Percentiles rank a stretch among this genome's conserved stretches.
These are phyloP conservation scores for Boletus smithii DNA, from an alignment of 1,284 basidiomycete genomes.

Conservation along the genomic window DNA sequence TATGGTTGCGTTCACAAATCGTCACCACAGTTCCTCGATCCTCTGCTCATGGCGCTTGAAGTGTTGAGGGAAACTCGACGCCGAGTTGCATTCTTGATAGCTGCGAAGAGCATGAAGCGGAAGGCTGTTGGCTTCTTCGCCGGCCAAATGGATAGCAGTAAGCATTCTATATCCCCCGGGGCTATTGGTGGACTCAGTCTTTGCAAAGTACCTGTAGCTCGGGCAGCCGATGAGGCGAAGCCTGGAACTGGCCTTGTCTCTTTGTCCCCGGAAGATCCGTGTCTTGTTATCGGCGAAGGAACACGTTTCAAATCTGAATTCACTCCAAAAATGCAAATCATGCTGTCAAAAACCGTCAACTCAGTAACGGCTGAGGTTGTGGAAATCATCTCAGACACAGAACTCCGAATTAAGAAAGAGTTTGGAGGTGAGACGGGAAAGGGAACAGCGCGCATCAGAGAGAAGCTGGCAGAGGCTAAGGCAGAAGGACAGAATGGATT, in stretches of 20 bases:
- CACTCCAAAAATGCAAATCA: conserved; percentile 78
- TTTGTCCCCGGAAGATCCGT: conserved; percentile 74
- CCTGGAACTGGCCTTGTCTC: conserved; percentile 74
- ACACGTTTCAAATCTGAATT: conserved; percentile 83
- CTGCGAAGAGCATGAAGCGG: conserved; percentile 89
- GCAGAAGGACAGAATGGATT: conserved; percentile 58
- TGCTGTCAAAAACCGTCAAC: conserved; percentile 82
- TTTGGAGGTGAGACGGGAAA: conserved; percentile 84
- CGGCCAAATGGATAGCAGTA: conserved; percentile 87
- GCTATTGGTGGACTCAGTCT: conserved; percentile 11
- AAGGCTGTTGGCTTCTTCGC: conserved; percentile 82
- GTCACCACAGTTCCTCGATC: conserved; percentile 83
- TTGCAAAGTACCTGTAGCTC: conserved; percentile 80
- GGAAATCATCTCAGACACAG: conserved; percentile 88
- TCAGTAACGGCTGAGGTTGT: conserved; percentile 82
- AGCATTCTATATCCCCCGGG: conserved; percentile 35
- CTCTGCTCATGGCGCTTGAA: conserved; percentile 84
- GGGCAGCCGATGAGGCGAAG: conserved; percentile 88
- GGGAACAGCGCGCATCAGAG: conserved; percentile 65
- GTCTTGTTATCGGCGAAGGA: conserved; percentile 74
- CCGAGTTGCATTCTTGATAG: conserved; percentile 86
- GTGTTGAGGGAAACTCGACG: conserved; percentile 84
- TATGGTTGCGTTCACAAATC: conserved; percentile 6
- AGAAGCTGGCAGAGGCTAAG: conserved; percentile 58
- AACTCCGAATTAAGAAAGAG: conserved; percentile 83